Conservation (phyloP, 257 asterid genomes). For the Fraxinus anomala region DNA sequence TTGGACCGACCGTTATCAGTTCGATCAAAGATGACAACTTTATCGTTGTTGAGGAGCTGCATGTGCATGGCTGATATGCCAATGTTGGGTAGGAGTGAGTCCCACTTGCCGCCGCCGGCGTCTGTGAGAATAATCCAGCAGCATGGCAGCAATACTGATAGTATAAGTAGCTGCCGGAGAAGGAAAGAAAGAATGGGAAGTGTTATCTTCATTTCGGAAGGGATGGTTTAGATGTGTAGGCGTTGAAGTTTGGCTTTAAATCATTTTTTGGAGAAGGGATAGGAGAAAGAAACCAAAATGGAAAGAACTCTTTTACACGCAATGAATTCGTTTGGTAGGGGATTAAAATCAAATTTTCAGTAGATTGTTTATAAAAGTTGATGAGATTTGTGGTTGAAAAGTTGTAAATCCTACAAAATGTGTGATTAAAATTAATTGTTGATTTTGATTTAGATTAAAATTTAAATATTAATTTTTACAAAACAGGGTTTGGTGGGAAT, state of each 20-base stretch:
- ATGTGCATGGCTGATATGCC: constrained; percentile 66
- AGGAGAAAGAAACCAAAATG: background rate
- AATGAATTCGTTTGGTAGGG: background rate
- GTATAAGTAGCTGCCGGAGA: constrained; percentile 25
- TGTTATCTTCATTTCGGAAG: background rate
- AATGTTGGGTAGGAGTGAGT: constrained; percentile 31
- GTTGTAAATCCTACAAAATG: too few species aligned
- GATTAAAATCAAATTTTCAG: too few species aligned
- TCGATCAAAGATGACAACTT: constrained; percentile 50
- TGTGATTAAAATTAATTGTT: too few species aligned
- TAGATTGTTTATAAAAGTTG: too few species aligned
- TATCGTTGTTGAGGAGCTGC: constrained; percentile 55
- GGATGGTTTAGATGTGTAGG: background rate
- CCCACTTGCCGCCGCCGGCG: constrained; percentile 49
- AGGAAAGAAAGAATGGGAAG: constrained; percentile 22
- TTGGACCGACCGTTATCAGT: constrained; percentile 55
- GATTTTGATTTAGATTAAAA: too few species aligned
- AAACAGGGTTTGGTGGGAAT: too few species aligned
- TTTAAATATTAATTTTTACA: too few species aligned
- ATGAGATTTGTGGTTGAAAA: too few species aligned
- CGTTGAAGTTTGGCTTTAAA: background rate
- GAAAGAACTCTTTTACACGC: background rate
- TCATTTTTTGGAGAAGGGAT: background rate
- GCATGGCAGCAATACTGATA: constrained; percentile 5
- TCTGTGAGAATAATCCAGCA: constrained; percentile 18